Conservation (phyloP, 225 moss, liverwort and hornwort species). For the Pseudisothecium myosuroides region DNA sequence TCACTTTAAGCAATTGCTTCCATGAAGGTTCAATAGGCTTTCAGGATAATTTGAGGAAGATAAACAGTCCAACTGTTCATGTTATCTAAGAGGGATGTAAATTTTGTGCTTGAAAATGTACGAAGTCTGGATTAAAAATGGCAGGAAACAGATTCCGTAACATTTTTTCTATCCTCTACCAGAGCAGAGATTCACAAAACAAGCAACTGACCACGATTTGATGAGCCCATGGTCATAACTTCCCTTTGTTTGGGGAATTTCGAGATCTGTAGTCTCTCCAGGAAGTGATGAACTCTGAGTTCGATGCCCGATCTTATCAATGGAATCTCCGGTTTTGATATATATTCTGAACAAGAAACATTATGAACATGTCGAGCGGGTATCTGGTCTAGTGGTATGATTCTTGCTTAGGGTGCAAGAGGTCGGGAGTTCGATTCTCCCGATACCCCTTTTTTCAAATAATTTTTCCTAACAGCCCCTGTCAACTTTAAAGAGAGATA, state of each 20-base stretch:
- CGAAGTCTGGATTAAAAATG: neutral
- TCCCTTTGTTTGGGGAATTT: too few species aligned
- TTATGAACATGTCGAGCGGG: fast-evolving
- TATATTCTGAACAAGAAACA: fast-evolving
- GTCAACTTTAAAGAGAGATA: neutral
- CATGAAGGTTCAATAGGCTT: neutral
- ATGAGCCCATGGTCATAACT: neutral
- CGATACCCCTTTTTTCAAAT: neutral
- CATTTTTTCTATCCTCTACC: neutral
- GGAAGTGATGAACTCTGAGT: neutral
- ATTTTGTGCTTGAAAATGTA: too few species aligned
- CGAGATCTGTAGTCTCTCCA: neutral
- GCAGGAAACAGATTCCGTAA: neutral
- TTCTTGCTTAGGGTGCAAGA: conserved; percentile 18
- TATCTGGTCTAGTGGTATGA: conserved; percentile 14
- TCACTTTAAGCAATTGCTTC: neutral
- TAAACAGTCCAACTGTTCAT: neutral
- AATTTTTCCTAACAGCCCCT: fast-evolving
- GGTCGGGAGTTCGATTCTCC: conserved; percentile 9
- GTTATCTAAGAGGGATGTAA: neutral
- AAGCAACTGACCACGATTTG: neutral
- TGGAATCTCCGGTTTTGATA: neutral
- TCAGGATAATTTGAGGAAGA: neutral
- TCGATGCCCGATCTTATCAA: fast-evolving
- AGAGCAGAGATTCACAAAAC: neutral